phyloP scores from a whole-genome alignment of 768 basidiomycete genomes.

The Auricularia heimuer region DNA sequence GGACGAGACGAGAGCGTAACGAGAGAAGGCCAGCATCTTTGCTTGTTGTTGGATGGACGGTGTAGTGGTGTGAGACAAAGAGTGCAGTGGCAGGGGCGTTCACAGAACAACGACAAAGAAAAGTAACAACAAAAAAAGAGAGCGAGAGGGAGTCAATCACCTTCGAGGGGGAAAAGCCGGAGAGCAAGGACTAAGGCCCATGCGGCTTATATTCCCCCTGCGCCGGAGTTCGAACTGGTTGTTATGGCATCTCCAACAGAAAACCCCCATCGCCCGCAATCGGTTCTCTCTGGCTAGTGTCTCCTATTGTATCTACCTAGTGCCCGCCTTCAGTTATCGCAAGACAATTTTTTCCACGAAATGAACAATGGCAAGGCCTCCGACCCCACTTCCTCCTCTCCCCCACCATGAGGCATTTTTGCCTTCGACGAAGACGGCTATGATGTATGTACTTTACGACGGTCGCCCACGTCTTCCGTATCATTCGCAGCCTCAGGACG shows the following conservation, averaged over 20 bases:
- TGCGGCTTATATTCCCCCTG: background rate
- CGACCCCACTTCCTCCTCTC: background rate
- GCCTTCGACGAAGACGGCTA: background rate
- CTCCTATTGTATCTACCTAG: background rate
- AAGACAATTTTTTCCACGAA: too few relatives aligned
- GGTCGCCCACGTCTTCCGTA: too few relatives aligned
- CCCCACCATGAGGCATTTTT: background rate
- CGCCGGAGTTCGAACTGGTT: background rate
- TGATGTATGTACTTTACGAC: background rate
- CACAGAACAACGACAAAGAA: constrained; percentile 1
- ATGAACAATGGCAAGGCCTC: too few relatives aligned
- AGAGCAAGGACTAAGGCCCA: background rate
- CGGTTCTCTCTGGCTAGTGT: background rate
- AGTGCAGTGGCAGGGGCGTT: background rate
- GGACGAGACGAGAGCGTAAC: background rate
- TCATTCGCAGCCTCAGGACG: too few relatives aligned
- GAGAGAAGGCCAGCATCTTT: constrained; percentile 2
- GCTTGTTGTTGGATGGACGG: background rate
- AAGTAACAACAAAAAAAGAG: background rate
- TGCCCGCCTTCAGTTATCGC: background rate
- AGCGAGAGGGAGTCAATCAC: constrained; percentile 2
- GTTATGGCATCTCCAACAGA: background rate
- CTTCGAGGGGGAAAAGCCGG: constrained; percentile 2
- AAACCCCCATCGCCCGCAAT: background rate
- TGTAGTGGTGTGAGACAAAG: background rate